Percentiles rank a stretch among this genome's conserved stretches.
These are phyloP conservation scores for Sonneratia caseolaris DNA, from an alignment of 345 rosid genomes.

Conservation along the genomic window DNA sequence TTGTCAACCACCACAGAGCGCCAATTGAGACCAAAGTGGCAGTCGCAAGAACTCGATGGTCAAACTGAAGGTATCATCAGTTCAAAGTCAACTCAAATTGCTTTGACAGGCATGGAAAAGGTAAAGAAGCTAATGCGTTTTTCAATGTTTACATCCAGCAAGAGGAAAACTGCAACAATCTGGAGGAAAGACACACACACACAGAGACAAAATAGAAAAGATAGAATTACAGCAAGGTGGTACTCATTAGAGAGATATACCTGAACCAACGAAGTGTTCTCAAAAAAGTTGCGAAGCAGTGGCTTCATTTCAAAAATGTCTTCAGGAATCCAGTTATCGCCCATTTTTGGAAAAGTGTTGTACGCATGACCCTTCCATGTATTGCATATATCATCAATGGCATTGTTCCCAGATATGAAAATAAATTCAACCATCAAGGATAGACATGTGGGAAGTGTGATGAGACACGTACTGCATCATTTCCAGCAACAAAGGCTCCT, in stretches of 20 bases:
- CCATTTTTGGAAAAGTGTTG: slow-evolving; percentile 94
- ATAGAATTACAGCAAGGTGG: neutral
- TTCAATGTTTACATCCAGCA: neutral
- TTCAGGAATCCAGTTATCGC: slow-evolving; percentile 82
- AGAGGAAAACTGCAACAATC: neutral
- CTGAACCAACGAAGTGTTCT: slow-evolving; percentile 88
- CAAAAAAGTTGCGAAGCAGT: slow-evolving; percentile 73
- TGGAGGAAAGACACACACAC: neutral
- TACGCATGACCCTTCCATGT: slow-evolving; percentile 61
- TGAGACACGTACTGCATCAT: slow-evolving; percentile 66
- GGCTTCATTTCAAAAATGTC: slow-evolving; percentile 74
- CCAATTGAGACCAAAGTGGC: slow-evolving; percentile 45
- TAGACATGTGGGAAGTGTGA: neutral
- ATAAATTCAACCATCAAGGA: neutral
- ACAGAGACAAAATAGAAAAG: neutral
- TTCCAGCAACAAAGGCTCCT: slow-evolving; percentile 97
- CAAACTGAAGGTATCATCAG: slow-evolving; percentile 34
- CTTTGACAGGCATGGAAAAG: neutral
- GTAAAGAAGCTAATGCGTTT: neutral
- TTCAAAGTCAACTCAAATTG: neutral
- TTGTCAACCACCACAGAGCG: slow-evolving; percentile 67
- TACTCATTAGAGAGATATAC: slow-evolving; percentile 20
- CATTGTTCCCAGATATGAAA: neutral
- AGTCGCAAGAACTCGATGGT: slow-evolving; percentile 87
- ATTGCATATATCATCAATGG: slow-evolving; percentile 6